Base-by-base conservation (phyloP, 768 basidiomycete genomes). In the Cyclocybe aegerita region DNA sequence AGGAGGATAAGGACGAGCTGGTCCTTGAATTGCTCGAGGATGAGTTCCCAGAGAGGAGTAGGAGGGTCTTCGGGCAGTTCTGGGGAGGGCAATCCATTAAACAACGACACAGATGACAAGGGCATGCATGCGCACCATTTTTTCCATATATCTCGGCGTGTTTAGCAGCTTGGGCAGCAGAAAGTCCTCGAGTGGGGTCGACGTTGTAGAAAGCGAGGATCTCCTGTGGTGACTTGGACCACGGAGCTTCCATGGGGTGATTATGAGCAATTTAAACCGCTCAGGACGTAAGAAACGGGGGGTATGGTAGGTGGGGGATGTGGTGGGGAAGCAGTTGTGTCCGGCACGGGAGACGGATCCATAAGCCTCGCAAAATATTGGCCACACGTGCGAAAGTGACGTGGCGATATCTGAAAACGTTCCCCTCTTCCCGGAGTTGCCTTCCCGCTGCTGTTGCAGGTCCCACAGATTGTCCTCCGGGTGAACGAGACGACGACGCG, bases 21-120 rank as follows among this genome's bases (percentile, higher is more conserved):
- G 72, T 99, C 96, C 76, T 98, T 89, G 79, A 99, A 99, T 71
- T 99, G 96, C 59, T 97, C 94, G n/a, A 99, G 79, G 52, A 99
- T 88, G 53, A 98, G 84, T 64, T 92, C 81, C 92, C 93, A 94
- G 31, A 98, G 65, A 3, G 95, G 91, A 4, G 96, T 97, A 3
- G 91, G 73, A 0, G 91, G 87, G 8, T 95, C 92, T 63, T 97
- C 93, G 9, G 96, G 95, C 6, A 99, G 78, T 64, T 91, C 96
- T 98, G 66, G 10, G 43, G 37, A 43, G 43, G 17, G 30, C n/a
- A 39, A 41, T 12, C 12, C 30, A 33, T 47, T 9, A 46, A 29
- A 29, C 17, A 8, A 7, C 3, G 39, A 34, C 35, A 43, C 46
- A 56, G 54, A 31, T 35, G 30, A 54, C 30, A 23, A 15, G 6